Evolutionary conservation across 2,329 filamentous ascomycete genomes (phyloP).

Genomic region (Aspergillus bombycis): DNA sequence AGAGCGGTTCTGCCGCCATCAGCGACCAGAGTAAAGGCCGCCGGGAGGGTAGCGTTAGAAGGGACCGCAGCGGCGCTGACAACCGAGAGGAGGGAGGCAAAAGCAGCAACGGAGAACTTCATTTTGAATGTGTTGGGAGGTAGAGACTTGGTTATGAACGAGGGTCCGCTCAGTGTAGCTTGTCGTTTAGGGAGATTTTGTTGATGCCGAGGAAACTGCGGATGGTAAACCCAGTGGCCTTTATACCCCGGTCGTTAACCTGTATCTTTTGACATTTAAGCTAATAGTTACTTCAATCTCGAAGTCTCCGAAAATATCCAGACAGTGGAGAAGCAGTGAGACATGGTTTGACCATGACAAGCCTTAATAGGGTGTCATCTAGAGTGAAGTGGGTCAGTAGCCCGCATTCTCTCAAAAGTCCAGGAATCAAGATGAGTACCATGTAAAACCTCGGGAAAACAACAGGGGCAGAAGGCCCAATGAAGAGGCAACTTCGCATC

Average conservation of each 20-base stretch:
- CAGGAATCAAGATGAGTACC: neutral
- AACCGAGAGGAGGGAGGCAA: constrained; percentile 26
- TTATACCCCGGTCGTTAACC: neutral
- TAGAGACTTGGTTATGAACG: neutral
- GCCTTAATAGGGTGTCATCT: neutral
- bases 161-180: neutral
- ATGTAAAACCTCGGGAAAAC: neutral
- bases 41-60: constrained; percentile 22
- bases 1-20: constrained; percentile 30
- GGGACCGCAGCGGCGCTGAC: constrained; percentile 18
- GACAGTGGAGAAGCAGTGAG: neutral
- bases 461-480: neutral
- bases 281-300: neutral
- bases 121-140: constrained; percentile 19
- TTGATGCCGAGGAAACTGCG: neutral
- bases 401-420: neutral
- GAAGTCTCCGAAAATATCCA: neutral
- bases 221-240: neutral
- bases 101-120: constrained; percentile 32
- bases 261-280: neutral
- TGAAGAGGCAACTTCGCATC: no score
- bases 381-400: neutral
- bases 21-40: constrained; percentile 32
- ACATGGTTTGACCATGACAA: neutral
- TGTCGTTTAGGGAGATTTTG: neutral